These are phyloP conservation scores for Glycyrrhiza uralensis DNA, from an alignment of 306 rosid species.

Conservation along the genomic window DNA sequence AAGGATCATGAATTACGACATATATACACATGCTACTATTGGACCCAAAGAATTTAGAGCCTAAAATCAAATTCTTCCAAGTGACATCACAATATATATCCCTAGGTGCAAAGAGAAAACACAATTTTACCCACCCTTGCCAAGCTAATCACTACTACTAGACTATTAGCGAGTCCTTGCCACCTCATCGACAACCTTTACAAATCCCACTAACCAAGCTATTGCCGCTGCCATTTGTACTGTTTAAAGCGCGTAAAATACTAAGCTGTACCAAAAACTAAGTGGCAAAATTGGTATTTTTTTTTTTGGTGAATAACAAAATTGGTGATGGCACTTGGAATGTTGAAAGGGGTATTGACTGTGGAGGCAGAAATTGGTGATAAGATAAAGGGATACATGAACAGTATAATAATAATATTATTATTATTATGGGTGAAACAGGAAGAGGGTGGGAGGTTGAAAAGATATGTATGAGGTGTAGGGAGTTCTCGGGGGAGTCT, in stretches of 20 bases:
- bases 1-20: too few relatives aligned
- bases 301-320: too few relatives aligned
- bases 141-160: too few relatives aligned
- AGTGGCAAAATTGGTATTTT: background rate
- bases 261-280: background rate
- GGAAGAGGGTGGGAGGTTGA: too few relatives aligned
- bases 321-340: too few relatives aligned
- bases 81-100: background rate
- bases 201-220: conserved; percentile 26
- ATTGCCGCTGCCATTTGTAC: background rate
- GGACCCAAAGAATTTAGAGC: background rate
- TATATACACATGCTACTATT: too few relatives aligned
- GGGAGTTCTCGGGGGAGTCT: too few relatives aligned
- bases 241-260: background rate
- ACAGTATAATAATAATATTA: conserved; percentile 35
- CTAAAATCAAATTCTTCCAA: background rate
- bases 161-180: background rate
- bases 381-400: conserved; percentile 35
- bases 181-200: conserved; percentile 6
- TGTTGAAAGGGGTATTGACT: too few relatives aligned
- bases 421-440: conserved; percentile 29
- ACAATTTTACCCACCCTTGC: background rate
- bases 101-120: background rate
- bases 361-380: background rate
- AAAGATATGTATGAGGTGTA: background rate